These are phyloP conservation scores for Trifolium subterraneum DNA, from an alignment of 306 rosid species.

Conservation along the genomic window DNA sequence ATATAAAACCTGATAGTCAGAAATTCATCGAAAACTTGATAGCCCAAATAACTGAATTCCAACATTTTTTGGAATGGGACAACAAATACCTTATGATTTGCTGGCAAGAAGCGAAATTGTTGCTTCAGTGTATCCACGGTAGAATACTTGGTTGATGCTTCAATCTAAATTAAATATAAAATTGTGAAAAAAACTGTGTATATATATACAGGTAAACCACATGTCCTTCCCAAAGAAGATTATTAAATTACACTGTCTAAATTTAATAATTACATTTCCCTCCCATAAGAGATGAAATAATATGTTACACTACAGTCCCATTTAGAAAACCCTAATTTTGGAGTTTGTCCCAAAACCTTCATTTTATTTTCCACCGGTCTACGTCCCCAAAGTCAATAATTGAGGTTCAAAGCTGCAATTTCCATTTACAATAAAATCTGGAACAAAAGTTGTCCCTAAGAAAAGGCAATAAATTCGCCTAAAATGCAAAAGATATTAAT, in stretches of 20 bases:
- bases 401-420: too few species aligned
- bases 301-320: not conserved
- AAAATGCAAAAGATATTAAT: not conserved
- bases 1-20: not conserved
- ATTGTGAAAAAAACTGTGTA: constrained; percentile 14
- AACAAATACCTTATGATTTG: constrained; percentile 70
- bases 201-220: not conserved
- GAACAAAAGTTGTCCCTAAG: too few species aligned
- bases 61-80: constrained; percentile 13
- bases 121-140: constrained; percentile 91
- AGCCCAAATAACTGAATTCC: constrained; percentile 11
- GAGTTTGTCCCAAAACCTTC: too few species aligned
- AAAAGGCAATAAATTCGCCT: too few species aligned
- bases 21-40: constrained; percentile 10
- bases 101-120: constrained; percentile 75
- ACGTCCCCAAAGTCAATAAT: too few species aligned
- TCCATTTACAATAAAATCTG: too few species aligned
- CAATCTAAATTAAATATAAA: constrained; percentile 67
- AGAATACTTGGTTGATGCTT: constrained; percentile 86
- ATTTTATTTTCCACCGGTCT: too few species aligned
- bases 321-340: not conserved
- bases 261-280: not conserved
- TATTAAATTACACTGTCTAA: constrained; percentile 5
- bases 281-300: not conserved
- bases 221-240: not conserved